phyloP scores from a whole-genome alignment of 78 protist genomes.

The Chrysochromulina tobinii region DNA sequence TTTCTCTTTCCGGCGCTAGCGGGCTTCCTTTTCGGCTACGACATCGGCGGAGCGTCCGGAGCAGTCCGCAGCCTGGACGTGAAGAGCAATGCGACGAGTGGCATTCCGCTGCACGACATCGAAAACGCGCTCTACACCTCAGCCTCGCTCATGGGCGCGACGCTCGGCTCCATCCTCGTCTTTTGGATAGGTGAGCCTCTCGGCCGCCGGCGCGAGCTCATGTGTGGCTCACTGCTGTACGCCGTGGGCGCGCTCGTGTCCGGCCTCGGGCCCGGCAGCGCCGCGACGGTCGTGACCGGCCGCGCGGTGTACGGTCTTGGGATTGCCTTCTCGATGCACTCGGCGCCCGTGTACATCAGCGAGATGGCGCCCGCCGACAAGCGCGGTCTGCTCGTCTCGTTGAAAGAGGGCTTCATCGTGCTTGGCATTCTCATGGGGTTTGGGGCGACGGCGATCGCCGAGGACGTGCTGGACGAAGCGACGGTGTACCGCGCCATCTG shows the following conservation, averaged over 20 bases:
- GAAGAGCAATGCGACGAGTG: no score
- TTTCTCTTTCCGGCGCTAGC: conserved; percentile 8
- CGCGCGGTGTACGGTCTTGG: neutral
- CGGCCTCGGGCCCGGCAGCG: neutral
- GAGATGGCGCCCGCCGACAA: neutral
- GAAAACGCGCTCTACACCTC: neutral
- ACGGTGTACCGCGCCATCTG: neutral
- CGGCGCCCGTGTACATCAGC: conserved; percentile 15
- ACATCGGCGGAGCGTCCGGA: neutral
- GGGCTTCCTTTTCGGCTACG: conserved; percentile 18
- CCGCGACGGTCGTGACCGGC: neutral
- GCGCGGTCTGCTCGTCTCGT: neutral
- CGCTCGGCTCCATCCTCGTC: neutral
- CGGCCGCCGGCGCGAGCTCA: conserved; percentile 5
- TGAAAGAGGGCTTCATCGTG: neutral
- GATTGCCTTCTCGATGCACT: neutral
- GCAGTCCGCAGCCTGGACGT: neutral
- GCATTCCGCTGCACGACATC: neutral
- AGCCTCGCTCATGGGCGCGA: neutral
- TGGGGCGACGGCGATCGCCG: neutral
- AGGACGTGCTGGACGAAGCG: neutral
- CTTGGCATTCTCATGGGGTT: neutral
- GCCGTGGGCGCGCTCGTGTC: neutral
- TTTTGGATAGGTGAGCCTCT: neutral
- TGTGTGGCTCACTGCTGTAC: neutral